These are phyloP conservation scores for Acanthamoeba lenticulata DNA, from an alignment of 208 protist species.

Conservation along the genomic window DNA sequence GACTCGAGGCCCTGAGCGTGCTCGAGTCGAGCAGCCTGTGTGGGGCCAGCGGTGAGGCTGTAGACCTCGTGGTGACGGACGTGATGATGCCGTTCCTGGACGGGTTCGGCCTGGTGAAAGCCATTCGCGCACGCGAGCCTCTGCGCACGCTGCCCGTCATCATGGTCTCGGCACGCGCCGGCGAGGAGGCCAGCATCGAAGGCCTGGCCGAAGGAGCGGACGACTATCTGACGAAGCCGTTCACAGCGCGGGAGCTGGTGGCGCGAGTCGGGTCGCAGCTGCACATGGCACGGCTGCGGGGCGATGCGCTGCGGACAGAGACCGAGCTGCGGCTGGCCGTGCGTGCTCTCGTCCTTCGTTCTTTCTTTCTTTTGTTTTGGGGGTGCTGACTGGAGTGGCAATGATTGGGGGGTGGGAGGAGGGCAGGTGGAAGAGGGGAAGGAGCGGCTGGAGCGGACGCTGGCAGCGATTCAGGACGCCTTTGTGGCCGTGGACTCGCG, in stretches of 20 bases:
- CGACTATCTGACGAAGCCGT: conserved; percentile 72
- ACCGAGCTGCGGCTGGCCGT: neutral
- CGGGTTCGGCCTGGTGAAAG: conserved; percentile 49
- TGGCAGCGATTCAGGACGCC: neutral
- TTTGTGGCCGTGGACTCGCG: neutral
- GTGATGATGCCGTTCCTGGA: conserved; percentile 77
- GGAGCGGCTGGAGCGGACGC: neutral
- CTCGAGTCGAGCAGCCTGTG: neutral
- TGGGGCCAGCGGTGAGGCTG: too few species aligned
- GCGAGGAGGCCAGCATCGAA: conserved; percentile 63
- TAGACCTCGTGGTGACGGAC: conserved; percentile 69
- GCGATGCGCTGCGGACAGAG: neutral
- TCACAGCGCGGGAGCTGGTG: conserved; percentile 59
- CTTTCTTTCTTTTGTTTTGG: too few species aligned
- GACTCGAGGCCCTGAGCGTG: conserved; percentile 23
- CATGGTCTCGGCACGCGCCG: conserved; percentile 69
- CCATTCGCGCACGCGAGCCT: neutral
- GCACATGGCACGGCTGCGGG: neutral
- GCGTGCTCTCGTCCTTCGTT: neutral
- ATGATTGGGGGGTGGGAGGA: too few species aligned
- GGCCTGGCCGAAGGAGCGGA: conserved; percentile 67
- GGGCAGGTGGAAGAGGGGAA: neutral
- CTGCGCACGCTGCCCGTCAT: conserved; percentile 63
- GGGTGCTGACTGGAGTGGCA: too few species aligned
- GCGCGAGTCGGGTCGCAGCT: neutral